Percentiles rank a stretch among this genome's conserved stretches.
phyloP scores from a whole-genome alignment of 1,284 basidiomycete genomes.

The Papiliotrema terrestris region DNA sequence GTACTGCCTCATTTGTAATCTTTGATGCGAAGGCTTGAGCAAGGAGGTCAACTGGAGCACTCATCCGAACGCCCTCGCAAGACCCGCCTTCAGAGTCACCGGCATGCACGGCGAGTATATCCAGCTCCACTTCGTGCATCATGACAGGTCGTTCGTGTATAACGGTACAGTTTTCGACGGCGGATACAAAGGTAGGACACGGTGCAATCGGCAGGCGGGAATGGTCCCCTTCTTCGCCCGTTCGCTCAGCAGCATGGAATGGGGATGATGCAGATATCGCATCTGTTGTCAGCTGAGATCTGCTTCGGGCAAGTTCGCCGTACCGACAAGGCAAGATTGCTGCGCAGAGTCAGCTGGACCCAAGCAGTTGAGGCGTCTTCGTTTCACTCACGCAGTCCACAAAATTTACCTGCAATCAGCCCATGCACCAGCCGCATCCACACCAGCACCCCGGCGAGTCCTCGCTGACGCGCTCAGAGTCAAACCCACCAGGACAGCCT shows the following conservation, averaged over 20 bases:
- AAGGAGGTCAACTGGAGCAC: too few relatives aligned
- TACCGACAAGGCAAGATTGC: constrained; percentile 45
- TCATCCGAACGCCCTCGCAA: too few relatives aligned
- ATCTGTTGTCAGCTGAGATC: constrained; percentile 9
- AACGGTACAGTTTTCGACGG: too few relatives aligned
- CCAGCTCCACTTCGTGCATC: too few relatives aligned
- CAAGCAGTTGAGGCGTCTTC: neutral
- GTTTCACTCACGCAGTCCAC: constrained; percentile 38
- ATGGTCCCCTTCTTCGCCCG: neutral
- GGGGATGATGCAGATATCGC: constrained; percentile 45
- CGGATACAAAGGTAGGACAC: neutral
- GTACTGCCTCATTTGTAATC: too few relatives aligned
- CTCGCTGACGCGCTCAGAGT: neutral
- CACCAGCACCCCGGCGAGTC: neutral
- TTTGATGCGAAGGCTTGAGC: too few relatives aligned
- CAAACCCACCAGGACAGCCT: constrained; percentile 40
- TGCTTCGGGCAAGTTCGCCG: constrained; percentile 7
- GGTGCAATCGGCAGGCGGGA: neutral
- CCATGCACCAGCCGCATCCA: neutral
- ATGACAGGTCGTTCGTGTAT: too few relatives aligned
- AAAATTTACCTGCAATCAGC: constrained; percentile 26
- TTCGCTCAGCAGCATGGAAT: constrained; percentile 40
- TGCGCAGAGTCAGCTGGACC: constrained; percentile 6
- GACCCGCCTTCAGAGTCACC: too few relatives aligned
- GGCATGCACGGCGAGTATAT: too few relatives aligned